These are phyloP conservation scores for Iris macrosiphon DNA, from an alignment of 106 monocot genomes.

Conservation along the genomic window DNA sequence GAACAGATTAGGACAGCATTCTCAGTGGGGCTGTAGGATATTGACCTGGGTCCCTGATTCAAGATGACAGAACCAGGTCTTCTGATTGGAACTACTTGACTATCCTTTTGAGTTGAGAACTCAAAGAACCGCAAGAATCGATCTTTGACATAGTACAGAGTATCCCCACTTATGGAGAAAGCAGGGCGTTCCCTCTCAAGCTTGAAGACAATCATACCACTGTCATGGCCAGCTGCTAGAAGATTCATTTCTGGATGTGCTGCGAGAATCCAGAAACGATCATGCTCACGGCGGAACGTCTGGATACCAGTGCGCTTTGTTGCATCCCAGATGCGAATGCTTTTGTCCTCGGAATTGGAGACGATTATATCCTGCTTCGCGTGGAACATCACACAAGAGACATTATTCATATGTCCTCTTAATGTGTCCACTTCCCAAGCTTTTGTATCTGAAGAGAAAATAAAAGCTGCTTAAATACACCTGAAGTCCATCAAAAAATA, in stretches of 20 bases:
- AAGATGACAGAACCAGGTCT: constrained; percentile 50
- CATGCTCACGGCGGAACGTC: constrained; percentile 62
- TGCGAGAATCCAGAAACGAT: constrained; percentile 66
- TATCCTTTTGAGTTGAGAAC: constrained; percentile 57
- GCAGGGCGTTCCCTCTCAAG: constrained; percentile 63
- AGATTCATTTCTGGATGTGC: constrained; percentile 78
- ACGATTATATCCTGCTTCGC: constrained; percentile 70
- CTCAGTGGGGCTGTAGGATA: constrained; percentile 61
- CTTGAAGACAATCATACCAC: constrained; percentile 72
- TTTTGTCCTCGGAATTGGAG: constrained; percentile 71
- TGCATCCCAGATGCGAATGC: constrained; percentile 75
- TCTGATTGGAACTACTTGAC: constrained; percentile 41
- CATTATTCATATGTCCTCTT: constrained; percentile 81
- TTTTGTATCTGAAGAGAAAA: constrained; percentile 42
- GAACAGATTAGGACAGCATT: constrained; percentile 49
- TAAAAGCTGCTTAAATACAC: not conserved
- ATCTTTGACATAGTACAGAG: constrained; percentile 51
- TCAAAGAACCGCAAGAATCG: constrained; percentile 50
- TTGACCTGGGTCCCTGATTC: constrained; percentile 58
- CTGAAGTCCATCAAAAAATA: not conserved
- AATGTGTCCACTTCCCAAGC: constrained; percentile 80
- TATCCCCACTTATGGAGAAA: constrained; percentile 52
- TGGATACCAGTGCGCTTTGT: constrained; percentile 57
- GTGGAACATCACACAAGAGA: constrained; percentile 71
- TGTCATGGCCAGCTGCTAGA: constrained; percentile 71